phyloP scores from a whole-genome alignment of 768 basidiomycete species.

The Ramaria rubella region DNA sequence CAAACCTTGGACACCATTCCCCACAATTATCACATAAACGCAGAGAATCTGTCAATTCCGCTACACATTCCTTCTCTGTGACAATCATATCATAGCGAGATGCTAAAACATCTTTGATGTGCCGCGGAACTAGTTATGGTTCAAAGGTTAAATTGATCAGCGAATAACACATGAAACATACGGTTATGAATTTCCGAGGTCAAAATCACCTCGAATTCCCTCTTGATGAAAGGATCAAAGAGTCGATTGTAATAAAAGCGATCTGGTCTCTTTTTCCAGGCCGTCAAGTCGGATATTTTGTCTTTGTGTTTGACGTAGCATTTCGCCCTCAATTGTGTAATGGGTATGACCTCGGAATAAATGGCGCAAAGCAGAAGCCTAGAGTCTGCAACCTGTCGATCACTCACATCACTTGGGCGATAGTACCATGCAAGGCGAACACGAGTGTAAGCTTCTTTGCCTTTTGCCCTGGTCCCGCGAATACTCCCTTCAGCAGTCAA shows the following conservation, averaged over 20 bases:
- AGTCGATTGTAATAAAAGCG: conserved; percentile 94
- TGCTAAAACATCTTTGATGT: conserved; percentile 71
- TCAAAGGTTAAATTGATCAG: conserved; percentile 15
- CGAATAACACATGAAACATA: conserved; percentile 27
- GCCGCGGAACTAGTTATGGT: conserved; percentile 57
- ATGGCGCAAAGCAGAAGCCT: conserved; percentile 91
- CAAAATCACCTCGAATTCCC: conserved; percentile 93
- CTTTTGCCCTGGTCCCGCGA: conserved; percentile 46
- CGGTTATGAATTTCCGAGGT: conserved; percentile 82
- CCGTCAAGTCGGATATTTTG: conserved; percentile 87
- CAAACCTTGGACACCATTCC: conserved; percentile 86
- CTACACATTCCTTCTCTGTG: conserved; percentile 87
- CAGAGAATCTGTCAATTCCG: conserved; percentile 80
- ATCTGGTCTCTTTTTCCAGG: conserved; percentile 91
- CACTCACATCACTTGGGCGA: conserved; percentile 91
- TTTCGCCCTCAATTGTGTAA: conserved; percentile 85
- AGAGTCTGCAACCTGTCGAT: conserved; percentile 84
- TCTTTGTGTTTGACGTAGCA: conserved; percentile 94
- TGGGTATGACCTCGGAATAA: conserved; percentile 93
- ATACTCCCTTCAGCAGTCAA: conserved; percentile 70
- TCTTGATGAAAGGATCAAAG: conserved; percentile 97
- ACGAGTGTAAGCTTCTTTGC: conserved; percentile 66
- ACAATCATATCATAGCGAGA: conserved; percentile 92
- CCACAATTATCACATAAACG: conserved; percentile 82
- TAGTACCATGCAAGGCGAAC: conserved; percentile 96